Conservation (phyloP, 345 rosid genomes). For the Aquilaria yunnanensis region DNA sequence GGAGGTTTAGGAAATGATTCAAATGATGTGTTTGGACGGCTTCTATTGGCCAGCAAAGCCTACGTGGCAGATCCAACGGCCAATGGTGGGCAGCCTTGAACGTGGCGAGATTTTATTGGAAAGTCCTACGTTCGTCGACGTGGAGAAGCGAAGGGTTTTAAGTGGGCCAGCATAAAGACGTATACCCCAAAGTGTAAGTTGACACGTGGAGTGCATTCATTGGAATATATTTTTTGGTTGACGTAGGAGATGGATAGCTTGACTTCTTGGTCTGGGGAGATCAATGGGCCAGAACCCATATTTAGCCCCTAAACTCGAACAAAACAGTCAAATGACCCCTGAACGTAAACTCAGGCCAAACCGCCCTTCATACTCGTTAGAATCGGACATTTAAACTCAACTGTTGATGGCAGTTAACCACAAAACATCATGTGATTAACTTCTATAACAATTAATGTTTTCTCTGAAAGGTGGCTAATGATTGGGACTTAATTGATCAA, state of each 20-base stretch:
- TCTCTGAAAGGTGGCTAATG: too few species aligned
- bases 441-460: too few species aligned
- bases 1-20: slow-evolving; percentile 5
- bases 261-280: too few species aligned
- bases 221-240: slow-evolving; percentile 5
- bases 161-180: slow-evolving; percentile 23
- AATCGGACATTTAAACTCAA: too few species aligned
- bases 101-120: slow-evolving; percentile 45
- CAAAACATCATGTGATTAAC: too few species aligned
- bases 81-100: accelerated
- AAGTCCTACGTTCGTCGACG: slow-evolving; percentile 21
- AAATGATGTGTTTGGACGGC: slow-evolving; percentile 11
- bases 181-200: slow-evolving; percentile 4
- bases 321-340: too few species aligned
- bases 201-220: slow-evolving; percentile 26
- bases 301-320: too few species aligned
- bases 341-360: too few species aligned
- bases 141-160: slow-evolving; percentile 24
- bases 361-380: too few species aligned
- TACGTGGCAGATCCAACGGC: slow-evolving; percentile 48
- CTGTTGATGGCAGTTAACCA: too few species aligned
- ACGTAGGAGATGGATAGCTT: not conserved
- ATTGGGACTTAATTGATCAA: too few species aligned
- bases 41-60: slow-evolving; percentile 11
- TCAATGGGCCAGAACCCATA: too few species aligned